These are phyloP conservation scores for Talaromyces nanjingensis DNA, from an alignment of 495 filamentous ascomycete species.

Conservation along the genomic window DNA sequence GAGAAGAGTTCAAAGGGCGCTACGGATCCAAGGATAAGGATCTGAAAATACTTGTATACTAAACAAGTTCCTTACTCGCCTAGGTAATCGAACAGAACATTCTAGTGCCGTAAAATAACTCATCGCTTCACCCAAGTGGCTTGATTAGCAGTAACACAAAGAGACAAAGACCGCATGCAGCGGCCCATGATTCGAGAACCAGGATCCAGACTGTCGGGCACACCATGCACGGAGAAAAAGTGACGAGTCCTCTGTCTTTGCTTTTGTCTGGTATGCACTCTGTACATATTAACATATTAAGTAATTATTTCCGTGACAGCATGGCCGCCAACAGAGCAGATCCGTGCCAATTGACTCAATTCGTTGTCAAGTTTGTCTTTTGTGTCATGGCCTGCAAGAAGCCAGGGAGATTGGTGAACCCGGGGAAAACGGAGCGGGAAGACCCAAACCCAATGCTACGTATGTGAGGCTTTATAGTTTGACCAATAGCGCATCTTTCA, in stretches of 20 bases:
- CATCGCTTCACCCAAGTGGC: not conserved
- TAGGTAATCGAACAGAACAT: not conserved
- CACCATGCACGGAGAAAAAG: not conserved
- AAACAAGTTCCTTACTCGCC: slow-evolving; percentile 4
- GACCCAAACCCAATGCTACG: not conserved
- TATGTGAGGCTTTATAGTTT: not conserved
- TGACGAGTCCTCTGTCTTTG: not conserved
- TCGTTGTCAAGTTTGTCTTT: not conserved
- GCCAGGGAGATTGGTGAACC: not conserved
- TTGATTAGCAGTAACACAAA: not conserved
- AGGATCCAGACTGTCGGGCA: not conserved
- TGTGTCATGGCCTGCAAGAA: not conserved
- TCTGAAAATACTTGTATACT: slow-evolving; percentile 36
- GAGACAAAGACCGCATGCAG: not conserved
- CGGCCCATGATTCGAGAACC: not conserved
- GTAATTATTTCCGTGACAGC: not conserved
- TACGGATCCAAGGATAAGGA: slow-evolving; percentile 43
- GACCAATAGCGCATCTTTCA: not conserved
- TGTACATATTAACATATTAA: not conserved
- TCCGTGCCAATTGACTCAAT: not conserved
- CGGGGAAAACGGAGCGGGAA: not conserved
- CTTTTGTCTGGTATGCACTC: too few species aligned
- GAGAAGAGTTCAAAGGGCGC: slow-evolving; percentile 59
- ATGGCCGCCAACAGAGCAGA: not conserved
- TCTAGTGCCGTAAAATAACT: not conserved